phyloP scores from a whole-genome alignment of 768 basidiomycete species.

The Cyclocybe aegerita region DNA sequence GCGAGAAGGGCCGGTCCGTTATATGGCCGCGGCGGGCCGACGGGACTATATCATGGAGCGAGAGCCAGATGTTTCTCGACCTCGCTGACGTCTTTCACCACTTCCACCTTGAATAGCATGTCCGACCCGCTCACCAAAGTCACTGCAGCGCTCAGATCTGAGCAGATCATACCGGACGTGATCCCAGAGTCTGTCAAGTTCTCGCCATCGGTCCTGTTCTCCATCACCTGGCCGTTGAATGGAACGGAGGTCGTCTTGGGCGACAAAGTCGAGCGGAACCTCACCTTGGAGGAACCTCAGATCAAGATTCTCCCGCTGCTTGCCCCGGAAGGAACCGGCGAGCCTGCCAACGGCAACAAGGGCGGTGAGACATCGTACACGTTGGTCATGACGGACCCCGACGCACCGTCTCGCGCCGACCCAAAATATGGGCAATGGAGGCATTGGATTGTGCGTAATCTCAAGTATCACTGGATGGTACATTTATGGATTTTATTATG shows the following conservation, averaged over 20 bases:
- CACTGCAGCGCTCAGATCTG: constrained; percentile 30
- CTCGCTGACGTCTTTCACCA: not conserved
- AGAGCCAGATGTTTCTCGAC: not conserved
- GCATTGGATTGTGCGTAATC: constrained; percentile 51
- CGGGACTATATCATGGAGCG: not conserved
- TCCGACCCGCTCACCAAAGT: constrained; percentile 34
- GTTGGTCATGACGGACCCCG: constrained; percentile 58
- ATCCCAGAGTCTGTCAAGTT: constrained; percentile 35
- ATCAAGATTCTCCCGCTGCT: constrained; percentile 45
- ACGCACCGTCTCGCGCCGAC: constrained; percentile 50
- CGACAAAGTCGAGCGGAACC: constrained; percentile 26
- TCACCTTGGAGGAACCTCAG: constrained; percentile 49
- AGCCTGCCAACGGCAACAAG: not conserved
- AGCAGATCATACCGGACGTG: constrained; percentile 46
- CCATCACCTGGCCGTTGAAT: constrained; percentile 37
- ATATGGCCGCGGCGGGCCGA: not conserved
- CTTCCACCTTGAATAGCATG: constrained; percentile 9
- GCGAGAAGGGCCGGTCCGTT: not conserved
- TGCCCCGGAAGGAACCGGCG: constrained; percentile 14
- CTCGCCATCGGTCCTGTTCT: constrained; percentile 41
- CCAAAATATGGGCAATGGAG: constrained; percentile 53
- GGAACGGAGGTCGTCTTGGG: constrained; percentile 35
- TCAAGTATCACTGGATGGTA: not conserved
- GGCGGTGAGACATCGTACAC: constrained; percentile 42
- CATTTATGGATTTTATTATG: constrained; percentile 3